Evolutionary conservation across 176 grass and related monocot genomes (phyloP).

Genomic region (Eragrostis nindensis): DNA sequence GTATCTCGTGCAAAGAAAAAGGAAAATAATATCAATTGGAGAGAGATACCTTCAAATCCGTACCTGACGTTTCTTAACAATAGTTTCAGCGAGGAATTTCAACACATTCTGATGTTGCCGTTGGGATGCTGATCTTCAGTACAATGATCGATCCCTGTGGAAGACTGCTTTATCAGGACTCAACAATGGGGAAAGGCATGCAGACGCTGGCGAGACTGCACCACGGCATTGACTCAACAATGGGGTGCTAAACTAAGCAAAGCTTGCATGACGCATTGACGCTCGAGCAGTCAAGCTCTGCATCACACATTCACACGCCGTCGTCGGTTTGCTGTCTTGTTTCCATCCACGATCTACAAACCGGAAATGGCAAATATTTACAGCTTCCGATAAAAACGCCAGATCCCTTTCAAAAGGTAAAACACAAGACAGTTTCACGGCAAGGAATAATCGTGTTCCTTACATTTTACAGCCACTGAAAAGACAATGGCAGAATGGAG

Average conservation of each 20-base stretch:
- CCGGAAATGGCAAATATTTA: neutral
- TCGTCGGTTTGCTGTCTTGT: neutral
- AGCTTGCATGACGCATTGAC: neutral
- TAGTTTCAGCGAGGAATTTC: neutral
- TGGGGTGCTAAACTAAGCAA: neutral
- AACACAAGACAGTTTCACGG: neutral
- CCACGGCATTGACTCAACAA: neutral
- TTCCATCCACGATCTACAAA: neutral
- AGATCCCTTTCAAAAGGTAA: neutral
- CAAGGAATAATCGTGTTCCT: neutral
- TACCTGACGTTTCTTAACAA: constrained; percentile 14
- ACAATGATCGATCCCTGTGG: constrained; percentile 23
- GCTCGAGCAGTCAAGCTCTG: neutral
- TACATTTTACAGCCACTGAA: neutral
- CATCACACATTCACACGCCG: neutral
- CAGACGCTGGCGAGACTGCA: neutral
- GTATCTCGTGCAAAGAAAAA: neutral
- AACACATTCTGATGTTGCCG: constrained; percentile 23
- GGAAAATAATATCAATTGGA: neutral
- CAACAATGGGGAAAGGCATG: neutral
- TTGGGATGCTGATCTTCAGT: constrained; percentile 37
- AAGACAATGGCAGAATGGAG: neutral
- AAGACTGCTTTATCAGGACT: neutral
- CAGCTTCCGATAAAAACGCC: neutral
- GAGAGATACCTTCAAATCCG: constrained; percentile 22